Evolutionary conservation across 225 moss, liverwort and hornwort genomes (phyloP).

Genomic region (Takakia lepidozioides): DNA sequence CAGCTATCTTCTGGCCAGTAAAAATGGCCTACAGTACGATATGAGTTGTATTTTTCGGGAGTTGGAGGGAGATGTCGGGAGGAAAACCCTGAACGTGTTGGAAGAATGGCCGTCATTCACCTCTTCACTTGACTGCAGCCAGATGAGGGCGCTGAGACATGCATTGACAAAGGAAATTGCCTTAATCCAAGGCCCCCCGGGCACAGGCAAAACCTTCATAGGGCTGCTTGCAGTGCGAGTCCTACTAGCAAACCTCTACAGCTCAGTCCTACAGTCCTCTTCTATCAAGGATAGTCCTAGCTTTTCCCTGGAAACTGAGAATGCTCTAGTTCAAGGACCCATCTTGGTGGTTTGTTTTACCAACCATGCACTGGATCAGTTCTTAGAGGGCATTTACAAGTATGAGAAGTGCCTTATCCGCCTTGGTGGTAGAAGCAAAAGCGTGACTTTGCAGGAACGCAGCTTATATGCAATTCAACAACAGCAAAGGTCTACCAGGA

Average conservation of each 20-base stretch:
- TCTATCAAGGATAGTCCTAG: no score
- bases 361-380: constrained; percentile 43
- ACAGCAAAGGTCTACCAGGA: constrained; percentile 1
- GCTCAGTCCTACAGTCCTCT: no score
- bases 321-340: constrained; percentile 7
- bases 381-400: constrained; percentile 23
- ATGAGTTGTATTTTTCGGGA: constrained; percentile 19
- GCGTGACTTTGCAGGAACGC: constrained; percentile 2
- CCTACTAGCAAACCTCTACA: constrained; percentile 21
- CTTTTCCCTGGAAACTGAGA: no score
- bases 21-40: no score
- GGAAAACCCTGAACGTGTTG: constrained; percentile 10
- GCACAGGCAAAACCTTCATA: constrained; percentile 36
- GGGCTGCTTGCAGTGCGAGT: constrained; percentile 24
- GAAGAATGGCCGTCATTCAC: constrained; percentile 17
- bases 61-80: constrained; percentile 13
- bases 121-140: constrained; percentile 22
- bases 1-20: constrained; percentile 20
- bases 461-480: constrained; percentile 9
- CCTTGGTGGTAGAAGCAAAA: constrained; percentile 23
- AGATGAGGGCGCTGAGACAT: constrained; percentile 38
- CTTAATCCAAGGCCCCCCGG: constrained; percentile 50
- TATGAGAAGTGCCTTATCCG: constrained; percentile 20
- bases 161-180: constrained; percentile 45
- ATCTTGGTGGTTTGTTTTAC: constrained; percentile 35